Evolutionary conservation across 2,329 filamentous ascomycete species (phyloP).

Genomic region (Xylaria sp.): DNA sequence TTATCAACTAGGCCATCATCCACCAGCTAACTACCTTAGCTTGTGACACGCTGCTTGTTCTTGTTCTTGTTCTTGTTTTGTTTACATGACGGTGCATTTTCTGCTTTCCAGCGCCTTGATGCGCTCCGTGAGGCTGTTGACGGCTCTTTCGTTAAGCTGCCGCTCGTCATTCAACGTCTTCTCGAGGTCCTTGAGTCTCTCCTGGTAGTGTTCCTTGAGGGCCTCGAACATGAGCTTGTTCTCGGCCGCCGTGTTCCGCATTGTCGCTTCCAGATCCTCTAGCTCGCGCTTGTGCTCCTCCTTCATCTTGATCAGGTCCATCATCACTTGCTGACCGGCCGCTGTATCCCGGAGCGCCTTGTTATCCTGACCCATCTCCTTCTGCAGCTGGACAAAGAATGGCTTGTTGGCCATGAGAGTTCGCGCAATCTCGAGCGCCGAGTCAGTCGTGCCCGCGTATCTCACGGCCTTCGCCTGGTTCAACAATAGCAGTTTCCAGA

Average conservation of each 20-base stretch:
- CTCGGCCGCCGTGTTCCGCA: constrained; percentile 35
- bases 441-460: constrained; percentile 35
- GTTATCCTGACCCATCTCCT: constrained; percentile 65
- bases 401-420: constrained; percentile 63
- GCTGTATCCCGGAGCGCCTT: constrained; percentile 54
- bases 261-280: constrained; percentile 58
- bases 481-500: constrained; percentile 45
- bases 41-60: too few relatives aligned
- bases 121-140: constrained; percentile 34
- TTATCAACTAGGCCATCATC: too few relatives aligned
- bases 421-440: constrained; percentile 31
- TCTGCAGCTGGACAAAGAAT: constrained; percentile 70
- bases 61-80: background rate
- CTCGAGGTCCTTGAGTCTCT: constrained; percentile 34
- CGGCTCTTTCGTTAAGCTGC: constrained; percentile 37
- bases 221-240: constrained; percentile 35
- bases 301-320: constrained; percentile 61
- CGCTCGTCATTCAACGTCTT: constrained; percentile 37
- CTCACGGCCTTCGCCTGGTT: constrained; percentile 39
- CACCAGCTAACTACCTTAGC: too few relatives aligned
- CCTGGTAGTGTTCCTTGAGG: constrained; percentile 38
- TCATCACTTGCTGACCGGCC: constrained; percentile 59
- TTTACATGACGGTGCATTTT: constrained; percentile 38
- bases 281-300: constrained; percentile 65
- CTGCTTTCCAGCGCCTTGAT: constrained; percentile 35